Percentiles rank a stretch among this genome's conserved stretches.
Conservation (phyloP, 306 rosid genomes). For the Begonia masoniana region DNA sequence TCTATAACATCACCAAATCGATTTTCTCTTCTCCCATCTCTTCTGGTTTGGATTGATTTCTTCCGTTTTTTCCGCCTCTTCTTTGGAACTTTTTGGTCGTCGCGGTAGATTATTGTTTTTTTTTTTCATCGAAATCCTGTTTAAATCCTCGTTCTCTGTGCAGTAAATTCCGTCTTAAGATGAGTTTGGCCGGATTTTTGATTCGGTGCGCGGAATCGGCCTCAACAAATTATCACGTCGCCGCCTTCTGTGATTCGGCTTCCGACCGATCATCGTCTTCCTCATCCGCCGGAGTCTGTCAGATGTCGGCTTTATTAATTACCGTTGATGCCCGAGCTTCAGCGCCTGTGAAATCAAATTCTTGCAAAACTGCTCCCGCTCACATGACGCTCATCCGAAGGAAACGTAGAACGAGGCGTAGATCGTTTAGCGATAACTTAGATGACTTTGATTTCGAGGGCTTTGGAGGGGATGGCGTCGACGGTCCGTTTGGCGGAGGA, state of each 20-base stretch:
- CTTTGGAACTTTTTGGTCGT: no score
- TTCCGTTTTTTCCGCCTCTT: no score
- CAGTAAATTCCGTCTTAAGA: no score
- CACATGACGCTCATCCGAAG: slow-evolving; percentile 43
- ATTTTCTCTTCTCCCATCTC: no score
- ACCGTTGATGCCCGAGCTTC: slow-evolving; percentile 60
- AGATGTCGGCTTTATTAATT: slow-evolving; percentile 45
- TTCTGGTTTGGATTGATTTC: no score
- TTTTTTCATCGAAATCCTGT: no score
- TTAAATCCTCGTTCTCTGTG: no score
- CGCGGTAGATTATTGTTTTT: no score
- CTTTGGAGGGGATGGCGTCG: slow-evolving; percentile 35
- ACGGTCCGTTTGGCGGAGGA: slow-evolving; percentile 31
- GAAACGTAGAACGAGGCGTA: slow-evolving; percentile 54
- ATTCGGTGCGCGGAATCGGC: no score
- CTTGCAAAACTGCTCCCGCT: slow-evolving; percentile 22
- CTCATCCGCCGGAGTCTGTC: slow-evolving; percentile 20
- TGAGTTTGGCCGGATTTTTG: no score
- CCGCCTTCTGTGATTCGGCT: slow-evolving; percentile 8
- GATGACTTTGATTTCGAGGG: slow-evolving; percentile 32
- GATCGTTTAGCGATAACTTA: slow-evolving; percentile 24
- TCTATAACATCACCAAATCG: no score
- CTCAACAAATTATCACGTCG: no score
- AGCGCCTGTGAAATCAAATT: slow-evolving; percentile 43
- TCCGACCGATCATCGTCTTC: slow-evolving; percentile 18